Percentiles rank a stretch among this genome's conserved stretches.
These are phyloP conservation scores for Sisymbrium altissimum DNA, from an alignment of 345 rosid species.

Conservation along the genomic window DNA sequence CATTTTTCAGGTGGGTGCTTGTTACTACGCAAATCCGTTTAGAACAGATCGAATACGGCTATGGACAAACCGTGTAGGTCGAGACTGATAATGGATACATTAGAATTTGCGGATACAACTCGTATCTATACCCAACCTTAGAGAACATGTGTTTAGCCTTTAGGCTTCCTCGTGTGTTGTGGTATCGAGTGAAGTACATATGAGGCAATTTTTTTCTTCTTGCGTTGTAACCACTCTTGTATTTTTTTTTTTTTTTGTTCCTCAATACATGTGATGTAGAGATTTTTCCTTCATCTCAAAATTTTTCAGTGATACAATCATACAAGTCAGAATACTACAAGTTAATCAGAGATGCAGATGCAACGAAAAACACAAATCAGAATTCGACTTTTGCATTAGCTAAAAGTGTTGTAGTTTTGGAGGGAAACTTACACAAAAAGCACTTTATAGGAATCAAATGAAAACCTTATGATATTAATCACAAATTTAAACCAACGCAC, in stretches of 20 bases:
- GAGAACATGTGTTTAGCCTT: constrained; percentile 11
- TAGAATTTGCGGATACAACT: not conserved
- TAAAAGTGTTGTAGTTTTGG: not conserved
- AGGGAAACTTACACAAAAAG: not conserved
- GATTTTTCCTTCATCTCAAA: not conserved
- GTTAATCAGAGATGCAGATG: not conserved
- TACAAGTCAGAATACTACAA: not conserved
- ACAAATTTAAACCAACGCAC: too few species aligned
- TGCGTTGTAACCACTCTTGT: constrained; percentile 10
- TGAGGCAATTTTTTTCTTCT: not conserved
- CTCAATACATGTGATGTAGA: constrained; percentile 2
- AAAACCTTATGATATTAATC: not conserved
- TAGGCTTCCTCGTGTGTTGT: constrained; percentile 7
- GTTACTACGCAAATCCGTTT: not conserved
- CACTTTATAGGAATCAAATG: not conserved
- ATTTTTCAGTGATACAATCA: not conserved
- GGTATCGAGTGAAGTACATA: constrained; percentile 5
- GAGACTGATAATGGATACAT: not conserved
- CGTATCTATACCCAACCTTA: constrained; percentile 4
- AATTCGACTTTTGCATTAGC: too few species aligned
- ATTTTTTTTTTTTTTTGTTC: constrained; percentile 22
- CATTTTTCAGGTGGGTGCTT: not conserved
- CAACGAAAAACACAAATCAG: not conserved
- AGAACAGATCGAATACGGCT: not conserved
- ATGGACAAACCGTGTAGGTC: constrained; percentile 8